Percentiles rank a stretch among this genome's conserved stretches.
These are phyloP conservation scores for Aphanocladium album DNA, from an alignment of 2,329 filamentous ascomycete genomes.

Conservation along the genomic window DNA sequence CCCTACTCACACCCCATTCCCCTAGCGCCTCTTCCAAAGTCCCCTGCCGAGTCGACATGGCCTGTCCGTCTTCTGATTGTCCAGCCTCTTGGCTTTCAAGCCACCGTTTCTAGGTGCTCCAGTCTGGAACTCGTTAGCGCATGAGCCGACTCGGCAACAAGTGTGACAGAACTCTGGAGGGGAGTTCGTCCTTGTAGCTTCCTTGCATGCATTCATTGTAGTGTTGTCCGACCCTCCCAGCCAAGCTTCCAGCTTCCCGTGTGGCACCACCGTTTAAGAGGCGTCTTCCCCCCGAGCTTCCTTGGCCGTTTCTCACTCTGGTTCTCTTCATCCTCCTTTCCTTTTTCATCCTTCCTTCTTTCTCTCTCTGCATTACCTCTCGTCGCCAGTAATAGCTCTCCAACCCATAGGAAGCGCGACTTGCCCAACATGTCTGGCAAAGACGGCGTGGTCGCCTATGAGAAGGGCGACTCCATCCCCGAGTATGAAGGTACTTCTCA, in stretches of 20 bases:
- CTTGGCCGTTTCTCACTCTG: not conserved
- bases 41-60: slow-evolving; percentile 10
- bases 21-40: slow-evolving; percentile 6
- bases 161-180: slow-evolving; percentile 2
- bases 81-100: slow-evolving; percentile 13
- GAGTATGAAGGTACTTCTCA: slow-evolving; percentile 11
- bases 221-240: slow-evolving; percentile 10
- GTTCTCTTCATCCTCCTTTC: not conserved
- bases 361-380: not conserved
- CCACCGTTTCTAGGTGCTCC: slow-evolving; percentile 13
- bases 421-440: slow-evolving; percentile 11
- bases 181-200: not conserved
- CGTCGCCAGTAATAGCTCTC: not conserved
- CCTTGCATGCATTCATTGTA: slow-evolving; percentile 4
- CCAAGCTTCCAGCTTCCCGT: slow-evolving; percentile 3
- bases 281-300: not conserved
- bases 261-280: slow-evolving; percentile 11
- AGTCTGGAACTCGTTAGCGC: slow-evolving; percentile 11
- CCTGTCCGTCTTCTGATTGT: slow-evolving; percentile 4
- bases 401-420: not conserved
- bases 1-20: not conserved
- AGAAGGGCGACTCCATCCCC: slow-evolving; percentile 16
- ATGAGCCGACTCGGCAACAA: slow-evolving; percentile 9
- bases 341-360: not conserved
- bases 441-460: slow-evolving; percentile 13